Evolutionary conservation across 2,329 filamentous ascomycete species (phyloP).

Genomic region (Apiospora hydei): DNA sequence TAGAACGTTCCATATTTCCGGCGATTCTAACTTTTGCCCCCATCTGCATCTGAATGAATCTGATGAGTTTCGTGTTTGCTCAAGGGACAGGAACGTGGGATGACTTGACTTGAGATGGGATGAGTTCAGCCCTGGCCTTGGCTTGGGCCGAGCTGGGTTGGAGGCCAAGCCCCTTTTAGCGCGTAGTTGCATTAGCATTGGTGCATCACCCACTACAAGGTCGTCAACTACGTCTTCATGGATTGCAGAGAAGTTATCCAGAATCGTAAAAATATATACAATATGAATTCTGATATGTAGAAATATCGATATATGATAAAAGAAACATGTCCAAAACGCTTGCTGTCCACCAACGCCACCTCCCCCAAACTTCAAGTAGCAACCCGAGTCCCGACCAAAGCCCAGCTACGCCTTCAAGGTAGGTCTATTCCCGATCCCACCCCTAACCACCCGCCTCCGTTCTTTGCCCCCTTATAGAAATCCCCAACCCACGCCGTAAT

Average conservation of each 20-base stretch:
- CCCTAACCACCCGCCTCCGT: not conserved
- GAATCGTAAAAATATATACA: not conserved
- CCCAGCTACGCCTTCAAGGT: not conserved
- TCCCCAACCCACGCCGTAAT: constrained; percentile 62
- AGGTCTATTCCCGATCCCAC: not conserved
- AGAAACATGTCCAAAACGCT: not conserved
- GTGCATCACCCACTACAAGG: not conserved
- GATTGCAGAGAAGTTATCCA: too few relatives aligned
- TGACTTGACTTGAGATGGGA: not conserved
- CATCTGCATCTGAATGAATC: not conserved
- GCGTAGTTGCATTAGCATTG: not conserved
- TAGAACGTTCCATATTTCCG: not conserved
- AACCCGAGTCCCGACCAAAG: too few relatives aligned
- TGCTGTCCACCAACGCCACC: not conserved
- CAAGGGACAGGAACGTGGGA: not conserved
- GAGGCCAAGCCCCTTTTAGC: not conserved
- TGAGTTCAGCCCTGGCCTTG: not conserved
- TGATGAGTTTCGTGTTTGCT: not conserved
- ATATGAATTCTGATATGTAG: not conserved
- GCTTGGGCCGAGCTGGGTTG: not conserved
- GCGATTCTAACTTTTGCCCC: too few relatives aligned
- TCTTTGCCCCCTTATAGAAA: constrained; percentile 43
- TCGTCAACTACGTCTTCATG: not conserved
- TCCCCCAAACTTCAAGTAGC: not conserved
- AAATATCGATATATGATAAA: not conserved